Percentiles rank a stretch among this genome's conserved stretches.
Conservation (phyloP, 352 stramenopile genomes). For the Phytopythium chamaehyphon region DNA sequence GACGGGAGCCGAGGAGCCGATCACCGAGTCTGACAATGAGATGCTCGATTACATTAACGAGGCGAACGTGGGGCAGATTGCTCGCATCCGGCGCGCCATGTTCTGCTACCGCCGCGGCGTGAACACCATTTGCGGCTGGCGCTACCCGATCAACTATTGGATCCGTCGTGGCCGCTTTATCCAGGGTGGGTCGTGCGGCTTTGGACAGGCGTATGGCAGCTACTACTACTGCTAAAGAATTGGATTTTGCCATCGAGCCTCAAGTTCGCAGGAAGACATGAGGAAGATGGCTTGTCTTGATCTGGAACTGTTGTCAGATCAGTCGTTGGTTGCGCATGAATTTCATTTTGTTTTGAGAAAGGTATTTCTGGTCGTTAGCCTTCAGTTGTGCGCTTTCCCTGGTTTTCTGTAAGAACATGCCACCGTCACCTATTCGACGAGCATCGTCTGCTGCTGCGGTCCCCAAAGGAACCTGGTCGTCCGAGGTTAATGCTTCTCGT, state of each 20-base stretch:
- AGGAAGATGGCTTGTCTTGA: too few relatives aligned
- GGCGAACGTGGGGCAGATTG: slow-evolving; percentile 22
- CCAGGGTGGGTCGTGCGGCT: slow-evolving; percentile 23
- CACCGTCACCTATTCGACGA: not conserved
- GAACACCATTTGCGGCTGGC: slow-evolving; percentile 30
- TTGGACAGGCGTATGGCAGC: slow-evolving; percentile 18
- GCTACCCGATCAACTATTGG: slow-evolving; percentile 38
- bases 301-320: too few relatives aligned
- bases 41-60: slow-evolving; percentile 19
- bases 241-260: too few relatives aligned
- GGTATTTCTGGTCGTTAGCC: too few relatives aligned
- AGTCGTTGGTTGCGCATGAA: too few relatives aligned
- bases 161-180: slow-evolving; percentile 25
- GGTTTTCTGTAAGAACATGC: too few relatives aligned
- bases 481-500: slow-evolving; percentile 37
- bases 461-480: slow-evolving; percentile 41
- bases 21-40: slow-evolving; percentile 13
- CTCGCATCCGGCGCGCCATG: not conserved
- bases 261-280: too few relatives aligned
- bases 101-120: slow-evolving; percentile 13
- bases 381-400: too few relatives aligned
- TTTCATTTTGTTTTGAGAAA: too few relatives aligned
- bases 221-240: slow-evolving; percentile 25
- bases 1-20: slow-evolving; percentile 14
- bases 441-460: not conserved